Conservation (phyloP, 441 rosid species). For the Isatis lusitanica region DNA sequence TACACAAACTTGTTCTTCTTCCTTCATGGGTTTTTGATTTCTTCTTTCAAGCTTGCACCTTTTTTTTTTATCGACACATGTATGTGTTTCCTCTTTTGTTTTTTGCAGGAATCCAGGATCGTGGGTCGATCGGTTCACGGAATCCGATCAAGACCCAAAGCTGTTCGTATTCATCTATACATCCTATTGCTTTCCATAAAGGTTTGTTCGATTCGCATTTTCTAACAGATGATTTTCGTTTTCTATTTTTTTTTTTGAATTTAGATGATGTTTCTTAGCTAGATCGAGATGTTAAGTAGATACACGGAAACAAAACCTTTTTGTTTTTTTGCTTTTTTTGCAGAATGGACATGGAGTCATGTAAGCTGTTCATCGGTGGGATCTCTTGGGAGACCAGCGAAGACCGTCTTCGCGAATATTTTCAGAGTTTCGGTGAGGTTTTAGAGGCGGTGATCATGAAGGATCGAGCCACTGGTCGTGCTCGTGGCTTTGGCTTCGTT, state of each 20-base stretch:
- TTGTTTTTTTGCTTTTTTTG: neutral
- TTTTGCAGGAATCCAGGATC: slow-evolving; percentile 47
- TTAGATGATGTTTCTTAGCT: slow-evolving; percentile 8
- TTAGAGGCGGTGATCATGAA: slow-evolving; percentile 74
- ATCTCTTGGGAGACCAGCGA: slow-evolving; percentile 83
- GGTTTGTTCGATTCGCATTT: slow-evolving; percentile 38
- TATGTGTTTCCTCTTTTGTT: neutral
- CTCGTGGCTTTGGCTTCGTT: slow-evolving; percentile 74
- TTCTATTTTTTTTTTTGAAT: neutral
- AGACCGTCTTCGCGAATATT: slow-evolving; percentile 70
- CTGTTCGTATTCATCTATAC: slow-evolving; percentile 27
- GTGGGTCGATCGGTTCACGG: slow-evolving; percentile 43
- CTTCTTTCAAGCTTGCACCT: slow-evolving; percentile 19
- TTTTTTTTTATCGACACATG: slow-evolving; percentile 22
- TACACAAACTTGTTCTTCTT: neutral
- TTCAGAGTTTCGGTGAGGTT: slow-evolving; percentile 65
- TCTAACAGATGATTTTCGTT: neutral
- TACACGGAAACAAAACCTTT: neutral
- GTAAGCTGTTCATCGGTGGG: slow-evolving; percentile 77
- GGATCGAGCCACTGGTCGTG: slow-evolving; percentile 81
- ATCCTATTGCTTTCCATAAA: slow-evolving; percentile 32
- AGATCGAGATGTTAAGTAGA: slow-evolving; percentile 11
- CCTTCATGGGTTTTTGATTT: slow-evolving; percentile 30
- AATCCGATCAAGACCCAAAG: slow-evolving; percentile 49
- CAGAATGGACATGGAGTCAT: slow-evolving; percentile 64